phyloP scores from a whole-genome alignment of 2,329 filamentous ascomycete species.

The Trichoderma semiorbis region DNA sequence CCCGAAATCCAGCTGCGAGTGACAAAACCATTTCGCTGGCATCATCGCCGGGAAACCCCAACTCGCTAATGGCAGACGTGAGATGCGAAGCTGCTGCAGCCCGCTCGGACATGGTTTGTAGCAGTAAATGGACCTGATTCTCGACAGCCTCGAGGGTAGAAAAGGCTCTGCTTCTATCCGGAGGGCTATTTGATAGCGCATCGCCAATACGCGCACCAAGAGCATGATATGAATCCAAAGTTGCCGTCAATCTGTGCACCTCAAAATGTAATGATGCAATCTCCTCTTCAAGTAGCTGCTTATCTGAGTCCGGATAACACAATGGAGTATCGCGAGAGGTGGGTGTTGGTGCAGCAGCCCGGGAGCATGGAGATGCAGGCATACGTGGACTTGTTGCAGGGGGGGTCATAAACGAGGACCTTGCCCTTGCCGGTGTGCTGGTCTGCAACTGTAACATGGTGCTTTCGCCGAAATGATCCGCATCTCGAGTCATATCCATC shows the following conservation, averaged over 20 bases:
- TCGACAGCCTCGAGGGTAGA: conserved; percentile 36
- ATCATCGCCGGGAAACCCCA: conserved; percentile 51
- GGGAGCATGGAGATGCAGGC: conserved; percentile 38
- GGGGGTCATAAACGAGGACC: conserved; percentile 52
- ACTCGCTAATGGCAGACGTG: conserved; percentile 40
- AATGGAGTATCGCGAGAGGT: conserved; percentile 40
- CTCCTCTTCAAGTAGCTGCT: conserved; percentile 43
- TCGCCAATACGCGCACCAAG: conserved; percentile 38
- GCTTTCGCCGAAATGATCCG: conserved; percentile 46
- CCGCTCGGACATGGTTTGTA: conserved; percentile 47
- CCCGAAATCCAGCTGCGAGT: conserved; percentile 49
- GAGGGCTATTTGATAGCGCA: conserved; percentile 31
- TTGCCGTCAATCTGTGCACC: conserved; percentile 44
- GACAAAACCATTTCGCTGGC: conserved; percentile 47
- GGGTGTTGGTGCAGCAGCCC: conserved; percentile 17
- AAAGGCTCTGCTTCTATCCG: conserved; percentile 8
- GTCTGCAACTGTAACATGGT: conserved; percentile 49
- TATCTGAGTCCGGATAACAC: conserved; percentile 41
- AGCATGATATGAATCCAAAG: conserved; percentile 46
- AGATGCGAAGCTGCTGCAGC: conserved; percentile 47
- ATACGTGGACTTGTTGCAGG: conserved; percentile 51
- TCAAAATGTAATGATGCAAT: conserved; percentile 48
- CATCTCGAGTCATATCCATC: conserved; percentile 38
- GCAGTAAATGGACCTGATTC: conserved; percentile 39
- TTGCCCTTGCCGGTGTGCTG: conserved; percentile 47